Evolutionary conservation across 1,284 basidiomycete genomes (phyloP).

Genomic region (Gastroboletus turbinatus): DNA sequence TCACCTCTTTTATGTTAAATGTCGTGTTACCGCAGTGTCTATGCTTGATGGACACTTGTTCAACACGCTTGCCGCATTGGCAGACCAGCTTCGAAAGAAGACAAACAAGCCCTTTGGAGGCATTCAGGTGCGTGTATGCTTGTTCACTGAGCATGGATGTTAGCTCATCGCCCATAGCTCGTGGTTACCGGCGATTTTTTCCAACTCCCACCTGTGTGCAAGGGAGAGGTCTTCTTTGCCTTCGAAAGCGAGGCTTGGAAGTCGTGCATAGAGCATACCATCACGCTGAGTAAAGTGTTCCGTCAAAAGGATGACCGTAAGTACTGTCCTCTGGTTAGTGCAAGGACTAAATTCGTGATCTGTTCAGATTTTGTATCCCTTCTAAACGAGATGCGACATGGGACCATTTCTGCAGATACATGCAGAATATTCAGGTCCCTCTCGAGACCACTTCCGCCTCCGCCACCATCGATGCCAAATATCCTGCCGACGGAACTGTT

Average conservation of each 20-base stretch:
- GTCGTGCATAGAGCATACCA: constrained; percentile 61
- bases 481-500: constrained; percentile 41
- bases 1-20: neutral
- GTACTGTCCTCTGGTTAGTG: constrained; percentile 6
- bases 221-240: constrained; percentile 49
- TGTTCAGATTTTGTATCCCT: constrained; percentile 62
- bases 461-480: constrained; percentile 27
- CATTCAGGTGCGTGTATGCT: constrained; percentile 57
- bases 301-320: constrained; percentile 52
- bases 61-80: constrained; percentile 61
- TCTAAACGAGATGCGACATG: constrained; percentile 70
- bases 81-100: constrained; percentile 50
- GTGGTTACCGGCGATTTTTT: constrained; percentile 89
- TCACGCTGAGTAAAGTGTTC: constrained; percentile 79
- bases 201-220: constrained; percentile 78
- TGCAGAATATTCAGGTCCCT: constrained; percentile 43
- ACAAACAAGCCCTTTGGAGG: constrained; percentile 73
- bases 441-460: constrained; percentile 38
- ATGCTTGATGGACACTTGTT: constrained; percentile 83
- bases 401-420: constrained; percentile 39
- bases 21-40: constrained; percentile 52
- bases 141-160: neutral
- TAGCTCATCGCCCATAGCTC: constrained; percentile 38
- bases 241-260: constrained; percentile 81
- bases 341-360: neutral